Base-by-base conservation (phyloP, 2,329 filamentous ascomycete genomes). In the Penicillium aurantiogriseum region DNA sequence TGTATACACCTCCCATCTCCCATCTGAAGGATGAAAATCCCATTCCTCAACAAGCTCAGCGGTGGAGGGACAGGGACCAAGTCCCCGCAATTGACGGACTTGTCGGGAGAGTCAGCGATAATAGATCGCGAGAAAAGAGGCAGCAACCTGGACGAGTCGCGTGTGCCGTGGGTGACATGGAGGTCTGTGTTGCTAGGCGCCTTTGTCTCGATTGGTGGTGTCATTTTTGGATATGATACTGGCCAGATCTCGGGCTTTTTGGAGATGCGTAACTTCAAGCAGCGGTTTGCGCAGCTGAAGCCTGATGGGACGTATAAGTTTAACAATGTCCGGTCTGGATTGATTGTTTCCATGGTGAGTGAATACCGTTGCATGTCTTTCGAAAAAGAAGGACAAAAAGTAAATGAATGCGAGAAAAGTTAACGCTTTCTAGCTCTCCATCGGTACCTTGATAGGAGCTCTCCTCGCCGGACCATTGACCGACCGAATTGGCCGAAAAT, bases 121-220 rank as follows among this genome's bases (percentile, higher is more conserved):
- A 25, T 36, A 2, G 58, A 62, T 21, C 54, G 49, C 10, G 63
- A 66, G 44, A 64, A 67, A 42, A 53, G 62, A 44, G 59, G 54
- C 38, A 60, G 54, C 23, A 59, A 46, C 4, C 25, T 60, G 7
- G 62, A 72, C n/a, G 70, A 75, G 48, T 67, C 65, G 0, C 63
- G 47, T 1, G 59, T 75, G 3, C 73, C 73, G 17, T 63, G 64
- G 39, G 59, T 78, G 15, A 79, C 76, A 17, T 67, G 70, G 63
- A 69, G 72, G 11, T 73, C 76, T 2, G 62, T 75, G 29, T 47
- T 69, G 25, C 73, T 79, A 66, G 76, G 74, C 5, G 64, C 75
- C 2, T 73, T 78, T 55, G 75, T 78, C n/a, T 79, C 77, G 0
- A 79, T 79, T 67, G 77, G 77, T 33, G 77, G 77, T 51, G 70